Percentiles rank a stretch among this genome's conserved stretches.
phyloP scores from a whole-genome alignment of 1,139 yeast species.

The Pneumocystis carinii region DNA sequence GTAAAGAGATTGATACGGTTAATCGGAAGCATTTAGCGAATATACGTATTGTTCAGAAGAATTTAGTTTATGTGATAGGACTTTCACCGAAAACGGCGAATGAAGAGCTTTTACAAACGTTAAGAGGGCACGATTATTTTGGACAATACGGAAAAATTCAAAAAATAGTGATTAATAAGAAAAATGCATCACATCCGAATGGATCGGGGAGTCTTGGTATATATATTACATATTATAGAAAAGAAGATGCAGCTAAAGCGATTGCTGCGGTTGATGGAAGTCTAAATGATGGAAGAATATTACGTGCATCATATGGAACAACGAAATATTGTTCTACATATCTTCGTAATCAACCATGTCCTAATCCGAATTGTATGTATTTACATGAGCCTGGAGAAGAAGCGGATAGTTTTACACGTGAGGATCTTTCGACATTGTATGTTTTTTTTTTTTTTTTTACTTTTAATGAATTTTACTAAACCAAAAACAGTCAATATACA shows the following conservation, averaged over 20 bases:
- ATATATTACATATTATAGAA: slow-evolving; percentile 80
- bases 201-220: slow-evolving; percentile 73
- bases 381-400: slow-evolving; percentile 99
- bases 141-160: slow-evolving; percentile 95
- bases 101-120: slow-evolving; percentile 72
- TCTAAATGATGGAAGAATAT: slow-evolving; percentile 70
- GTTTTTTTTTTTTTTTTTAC: too few species aligned
- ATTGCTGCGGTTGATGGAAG: slow-evolving; percentile 91
- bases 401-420: slow-evolving; percentile 66
- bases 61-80: slow-evolving; percentile 91
- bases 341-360: slow-evolving; percentile 88
- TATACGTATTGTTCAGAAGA: slow-evolving; percentile 93
- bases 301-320: slow-evolving; percentile 94
- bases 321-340: slow-evolving; percentile 95
- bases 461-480: background rate
- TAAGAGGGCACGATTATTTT: slow-evolving; percentile 84
- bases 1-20: slow-evolving; percentile 74
- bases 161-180: slow-evolving; percentile 82
- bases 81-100: slow-evolving; percentile 79
- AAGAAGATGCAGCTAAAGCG: slow-evolving; percentile 89
- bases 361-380: slow-evolving; percentile 98
- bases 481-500: slow-evolving; percentile 2
- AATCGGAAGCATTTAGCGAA: slow-evolving; percentile 89
- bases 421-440: slow-evolving; percentile 74
- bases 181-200: slow-evolving; percentile 25